Base-by-base conservation (phyloP, 192 early-diverging fungal genomes). In the Coemansia sp. region DNA sequence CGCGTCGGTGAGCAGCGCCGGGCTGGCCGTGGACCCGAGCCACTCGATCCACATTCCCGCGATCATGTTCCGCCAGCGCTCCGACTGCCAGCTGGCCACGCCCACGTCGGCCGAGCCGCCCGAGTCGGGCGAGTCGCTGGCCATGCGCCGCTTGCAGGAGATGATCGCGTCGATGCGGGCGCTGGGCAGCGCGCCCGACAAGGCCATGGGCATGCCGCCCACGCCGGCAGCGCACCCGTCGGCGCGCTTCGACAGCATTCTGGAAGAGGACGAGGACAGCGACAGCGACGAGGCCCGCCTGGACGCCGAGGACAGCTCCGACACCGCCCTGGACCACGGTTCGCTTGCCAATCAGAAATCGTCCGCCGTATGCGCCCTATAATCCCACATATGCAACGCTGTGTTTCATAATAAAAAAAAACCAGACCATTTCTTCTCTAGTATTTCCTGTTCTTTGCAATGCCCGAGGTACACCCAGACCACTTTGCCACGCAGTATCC, bases 171-270 rank as follows among this genome's bases (percentile, higher is more conserved):
- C 71, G 30, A 58, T 75, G 65, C 71, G 71, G 31, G 45, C 51
- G 0, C 54, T 72, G 31, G 45, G 47, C 41, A 17, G 43, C 11
- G 23, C 17, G 43, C 43, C 16, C 17, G 43, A 45, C 9, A 16
- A 45, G 18, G 9, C 40, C 7, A 14, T 55, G 15, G 30, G 45
- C 0, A 8, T 48, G 42, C 57, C 61, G 48, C 51, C 53, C 26
- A 61, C 70, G 23, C 62, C 70, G 3, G 59, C 70, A 11, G 60
- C 70, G 18, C 71, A 75, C 41, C 65, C 71, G 40, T 64, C 71
- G 10, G 67, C 71, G 42, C 71, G 71, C 61, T 75, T 75, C 42
- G 71, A 75, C 65, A 75, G 71, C 53, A 75, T 75, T 43, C 54
- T 75, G 37, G 71, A 75, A 41, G 71, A 75, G 18, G 71, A 75